Base-by-base conservation (phyloP, 805 yeast species). In the Teunomyces pallodes region DNA sequence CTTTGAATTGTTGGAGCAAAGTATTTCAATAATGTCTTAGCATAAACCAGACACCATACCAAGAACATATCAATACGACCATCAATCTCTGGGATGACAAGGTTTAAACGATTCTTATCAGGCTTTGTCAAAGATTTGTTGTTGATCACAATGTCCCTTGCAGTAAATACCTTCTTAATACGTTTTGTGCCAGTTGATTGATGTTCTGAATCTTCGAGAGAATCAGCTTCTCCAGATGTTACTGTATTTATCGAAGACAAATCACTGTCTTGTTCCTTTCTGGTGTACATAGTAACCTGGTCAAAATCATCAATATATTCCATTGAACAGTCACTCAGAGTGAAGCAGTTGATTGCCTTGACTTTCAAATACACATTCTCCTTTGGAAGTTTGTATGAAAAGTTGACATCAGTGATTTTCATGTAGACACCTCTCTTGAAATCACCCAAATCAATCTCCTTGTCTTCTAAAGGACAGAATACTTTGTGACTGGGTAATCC, bases 41-140 rank as follows among this genome's bases (percentile, higher is more conserved):
- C 77, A 49, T 74, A 74, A 33, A 71, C 53, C 4, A 58, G 47
- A 53, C 77, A 72, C 77, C 77, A 74, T 4, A 69, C 58, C 42
- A 74, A 62, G 50, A 72, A 73, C 36, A 67, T 64, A 52, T 72
- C 76, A 6, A 68, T 43, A 7, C 75, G 55, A 4, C 70, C 74
- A 36, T 72, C 74, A 2, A 71, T 44, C 45, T 69, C 74, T 0
- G 75, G 74, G 4, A 71, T 54, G 8, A 51, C 46, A 26, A 72
- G 55, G 6, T 50, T 43, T 13, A 74, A 55, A 40, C 62, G 58
- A 44, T 65, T 63, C 28, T 53, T 52, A 41, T 68, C 70, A 12
- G 58, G 56, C 9, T 54, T 56, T 9, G 39, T 54, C 13, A 27
- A 45, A 26, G 17, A 41, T 33, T 42, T 45, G 43, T 73, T 73